Conservation (phyloP, 352 stramenopile species). For the Lagenidium giganteum region DNA sequence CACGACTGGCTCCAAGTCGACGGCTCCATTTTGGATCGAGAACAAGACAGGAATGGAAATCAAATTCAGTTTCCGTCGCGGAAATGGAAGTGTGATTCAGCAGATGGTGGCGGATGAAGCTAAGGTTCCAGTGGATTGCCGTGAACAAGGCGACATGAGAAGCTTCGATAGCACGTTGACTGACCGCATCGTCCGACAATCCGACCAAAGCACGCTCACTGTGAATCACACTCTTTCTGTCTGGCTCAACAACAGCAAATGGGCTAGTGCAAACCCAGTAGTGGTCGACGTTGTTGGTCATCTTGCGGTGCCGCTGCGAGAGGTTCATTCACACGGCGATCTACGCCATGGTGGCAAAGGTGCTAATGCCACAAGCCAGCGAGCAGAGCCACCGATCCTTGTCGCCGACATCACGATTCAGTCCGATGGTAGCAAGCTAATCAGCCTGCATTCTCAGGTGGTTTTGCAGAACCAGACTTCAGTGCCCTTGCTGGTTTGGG, state of each 20-base stretch:
- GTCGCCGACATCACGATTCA: slow-evolving; percentile 76
- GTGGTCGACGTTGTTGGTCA: slow-evolving; percentile 75
- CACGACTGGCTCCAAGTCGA: slow-evolving; percentile 67
- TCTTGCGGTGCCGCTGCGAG: slow-evolving; percentile 52
- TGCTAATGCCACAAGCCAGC: too few species aligned
- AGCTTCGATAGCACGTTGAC: slow-evolving; percentile 65
- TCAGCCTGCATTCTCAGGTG: slow-evolving; percentile 72
- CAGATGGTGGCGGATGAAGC: slow-evolving; percentile 40
- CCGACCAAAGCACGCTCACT: slow-evolving; percentile 49
- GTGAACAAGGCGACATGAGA: slow-evolving; percentile 62
- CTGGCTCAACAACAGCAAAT: slow-evolving; percentile 63
- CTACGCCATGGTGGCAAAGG: slow-evolving; percentile 22
- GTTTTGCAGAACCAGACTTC: slow-evolving; percentile 71
- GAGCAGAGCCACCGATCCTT: slow-evolving; percentile 55
- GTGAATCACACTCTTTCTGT: slow-evolving; percentile 73
- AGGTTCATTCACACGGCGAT: too few species aligned
- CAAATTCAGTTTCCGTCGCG: slow-evolving; percentile 72
- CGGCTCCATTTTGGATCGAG: slow-evolving; percentile 70
- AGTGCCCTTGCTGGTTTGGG: slow-evolving; percentile 71
- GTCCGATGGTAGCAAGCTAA: slow-evolving; percentile 70
- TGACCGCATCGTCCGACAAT: slow-evolving; percentile 50
- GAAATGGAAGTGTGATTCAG: slow-evolving; percentile 59
- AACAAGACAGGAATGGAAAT: slow-evolving; percentile 68
- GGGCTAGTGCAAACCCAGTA: slow-evolving; percentile 69
- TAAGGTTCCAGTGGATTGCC: slow-evolving; percentile 64